A percentile compares a stretch with the other conserved stretches of the same genome.
These are phyloP conservation scores for Cucurbitaria berberidis DNA, from an alignment of 2,329 filamentous ascomycete species.

Conservation along the genomic window DNA sequence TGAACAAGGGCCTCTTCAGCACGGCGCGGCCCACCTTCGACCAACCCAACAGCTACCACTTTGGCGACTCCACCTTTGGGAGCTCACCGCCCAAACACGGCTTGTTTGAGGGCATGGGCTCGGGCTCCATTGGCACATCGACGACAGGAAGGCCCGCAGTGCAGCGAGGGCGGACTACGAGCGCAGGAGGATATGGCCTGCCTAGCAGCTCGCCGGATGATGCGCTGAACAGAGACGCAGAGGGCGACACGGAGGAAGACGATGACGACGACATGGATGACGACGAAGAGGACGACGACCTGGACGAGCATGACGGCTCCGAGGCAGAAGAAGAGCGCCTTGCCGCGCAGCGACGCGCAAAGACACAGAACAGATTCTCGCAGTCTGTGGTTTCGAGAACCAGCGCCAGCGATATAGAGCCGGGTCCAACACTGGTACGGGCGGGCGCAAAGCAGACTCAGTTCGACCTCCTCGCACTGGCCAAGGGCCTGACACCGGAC, in stretches of 20 bases:
- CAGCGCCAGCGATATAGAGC: slow-evolving; percentile 37
- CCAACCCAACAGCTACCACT: slow-evolving; percentile 24
- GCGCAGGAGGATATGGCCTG: slow-evolving; percentile 34
- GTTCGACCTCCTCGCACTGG: slow-evolving; percentile 72
- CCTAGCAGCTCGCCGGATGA: slow-evolving; percentile 44
- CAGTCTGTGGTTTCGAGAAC: slow-evolving; percentile 47
- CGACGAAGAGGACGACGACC: slow-evolving; percentile 40
- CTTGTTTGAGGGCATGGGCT: slow-evolving; percentile 35
- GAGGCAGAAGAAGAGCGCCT: slow-evolving; percentile 51
- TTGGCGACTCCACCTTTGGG: slow-evolving; percentile 26
- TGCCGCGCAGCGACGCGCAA: slow-evolving; percentile 44
- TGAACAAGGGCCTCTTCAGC: slow-evolving; percentile 53
- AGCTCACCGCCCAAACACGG: slow-evolving; percentile 46
- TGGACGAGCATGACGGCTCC: slow-evolving; percentile 45
- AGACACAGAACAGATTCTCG: slow-evolving; percentile 30
- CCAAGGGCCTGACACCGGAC: slow-evolving; percentile 69
- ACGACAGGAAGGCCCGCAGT: slow-evolving; percentile 34
- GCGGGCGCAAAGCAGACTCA: slow-evolving; percentile 54
- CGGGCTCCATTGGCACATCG: slow-evolving; percentile 35
- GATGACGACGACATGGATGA: slow-evolving; percentile 34
- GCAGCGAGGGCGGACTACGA: slow-evolving; percentile 36
- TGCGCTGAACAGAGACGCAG: slow-evolving; percentile 27
- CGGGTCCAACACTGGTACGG: slow-evolving; percentile 32
- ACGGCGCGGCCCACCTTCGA: slow-evolving; percentile 55
- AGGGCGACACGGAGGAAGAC: slow-evolving; percentile 48